Conservation (phyloP, 2,329 filamentous ascomycete genomes). For the Venturia aucupariae region DNA sequence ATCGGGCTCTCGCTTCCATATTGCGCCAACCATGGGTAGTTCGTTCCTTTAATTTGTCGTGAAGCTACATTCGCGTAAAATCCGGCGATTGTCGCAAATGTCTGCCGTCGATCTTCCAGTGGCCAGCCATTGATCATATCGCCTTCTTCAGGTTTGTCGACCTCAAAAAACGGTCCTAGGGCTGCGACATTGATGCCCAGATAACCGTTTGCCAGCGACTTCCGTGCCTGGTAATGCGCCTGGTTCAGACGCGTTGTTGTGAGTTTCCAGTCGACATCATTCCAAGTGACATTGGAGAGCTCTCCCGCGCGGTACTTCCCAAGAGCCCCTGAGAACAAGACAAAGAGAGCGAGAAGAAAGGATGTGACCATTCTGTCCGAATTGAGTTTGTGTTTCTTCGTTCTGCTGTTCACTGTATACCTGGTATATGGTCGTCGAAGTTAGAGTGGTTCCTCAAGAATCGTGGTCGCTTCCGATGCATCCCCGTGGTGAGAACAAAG, state of each 20-base stretch:
- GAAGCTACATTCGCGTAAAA: constrained; percentile 55
- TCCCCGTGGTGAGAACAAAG: not conserved
- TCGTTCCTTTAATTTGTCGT: constrained; percentile 43
- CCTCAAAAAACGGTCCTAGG: constrained; percentile 53
- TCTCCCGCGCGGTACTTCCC: constrained; percentile 34
- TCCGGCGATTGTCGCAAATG: constrained; percentile 58
- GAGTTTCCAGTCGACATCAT: constrained; percentile 48
- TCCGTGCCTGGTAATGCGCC: constrained; percentile 52
- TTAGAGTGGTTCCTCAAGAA: not conserved
- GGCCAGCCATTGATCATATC: constrained; percentile 59
- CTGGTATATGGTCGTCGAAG: not conserved
- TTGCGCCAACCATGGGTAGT: constrained; percentile 59
- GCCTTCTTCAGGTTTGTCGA: constrained; percentile 40
- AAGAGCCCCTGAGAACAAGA: not conserved
- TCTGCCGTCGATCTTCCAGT: constrained; percentile 52
- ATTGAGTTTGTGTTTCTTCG: not conserved
- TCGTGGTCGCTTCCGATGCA: constrained; percentile 3
- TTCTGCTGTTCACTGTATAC: not conserved
- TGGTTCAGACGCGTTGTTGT: constrained; percentile 45
- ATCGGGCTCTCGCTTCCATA: constrained; percentile 64
- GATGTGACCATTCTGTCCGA: not conserved
- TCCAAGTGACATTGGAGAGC: constrained; percentile 48
- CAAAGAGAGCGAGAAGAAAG: not conserved
- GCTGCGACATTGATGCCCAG: constrained; percentile 54
- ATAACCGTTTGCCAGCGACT: constrained; percentile 55